phyloP scores from a whole-genome alignment of 306 rosid species.

The Citrullus colocynthis region DNA sequence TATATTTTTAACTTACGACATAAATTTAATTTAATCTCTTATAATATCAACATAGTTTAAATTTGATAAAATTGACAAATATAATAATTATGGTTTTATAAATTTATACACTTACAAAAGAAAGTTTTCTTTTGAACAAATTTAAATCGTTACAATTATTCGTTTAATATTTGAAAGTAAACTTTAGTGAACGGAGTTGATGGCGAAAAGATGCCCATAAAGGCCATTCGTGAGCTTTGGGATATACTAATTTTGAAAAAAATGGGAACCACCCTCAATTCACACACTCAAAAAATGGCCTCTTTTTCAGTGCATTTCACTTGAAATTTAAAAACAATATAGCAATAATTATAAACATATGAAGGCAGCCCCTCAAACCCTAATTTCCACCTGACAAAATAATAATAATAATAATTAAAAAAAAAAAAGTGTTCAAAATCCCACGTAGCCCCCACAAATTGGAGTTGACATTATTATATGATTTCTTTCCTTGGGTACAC shows the following conservation, averaged over 20 bases:
- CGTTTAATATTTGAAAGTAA: no score
- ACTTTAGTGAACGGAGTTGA: neutral
- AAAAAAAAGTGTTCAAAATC: neutral
- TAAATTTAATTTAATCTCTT: no score
- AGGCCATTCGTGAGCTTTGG: neutral
- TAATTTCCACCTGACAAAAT: neutral
- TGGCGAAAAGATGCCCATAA: neutral
- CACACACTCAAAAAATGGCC: neutral
- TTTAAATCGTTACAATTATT: no score
- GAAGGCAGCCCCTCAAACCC: neutral
- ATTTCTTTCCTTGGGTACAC: neutral
- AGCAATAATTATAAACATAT: neutral
- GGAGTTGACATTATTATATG: neutral
- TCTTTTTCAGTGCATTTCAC: slow-evolving; percentile 5
- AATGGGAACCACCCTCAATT: neutral
- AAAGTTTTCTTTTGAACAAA: no score
- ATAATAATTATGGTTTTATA: no score
- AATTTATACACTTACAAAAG: no score
- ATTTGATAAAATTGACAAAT: no score
- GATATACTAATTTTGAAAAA: neutral
- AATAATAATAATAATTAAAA: neutral
- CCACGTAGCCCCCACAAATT: neutral
- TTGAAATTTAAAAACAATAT: neutral
- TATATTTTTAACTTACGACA: no score
- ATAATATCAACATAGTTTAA: no score